phyloP scores from a whole-genome alignment of 164 flowering plant species.

The Echeveria elegans region DNA sequence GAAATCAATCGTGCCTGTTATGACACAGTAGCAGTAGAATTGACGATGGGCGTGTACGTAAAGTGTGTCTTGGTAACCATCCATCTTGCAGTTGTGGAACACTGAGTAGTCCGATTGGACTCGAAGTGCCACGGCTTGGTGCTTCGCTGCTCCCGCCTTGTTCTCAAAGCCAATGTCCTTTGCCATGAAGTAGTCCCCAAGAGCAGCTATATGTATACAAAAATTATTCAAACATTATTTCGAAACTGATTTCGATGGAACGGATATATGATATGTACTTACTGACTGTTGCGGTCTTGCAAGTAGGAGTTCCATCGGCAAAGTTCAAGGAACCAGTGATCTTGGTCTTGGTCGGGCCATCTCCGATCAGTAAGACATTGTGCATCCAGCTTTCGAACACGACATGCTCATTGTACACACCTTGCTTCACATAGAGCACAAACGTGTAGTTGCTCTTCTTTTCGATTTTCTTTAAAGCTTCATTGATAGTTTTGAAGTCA shows the following conservation, averaged over 20 bases:
- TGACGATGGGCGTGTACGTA: conserved; percentile 5
- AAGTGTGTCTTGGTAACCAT: conserved; percentile 6
- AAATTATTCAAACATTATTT: neutral
- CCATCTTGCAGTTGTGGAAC: neutral
- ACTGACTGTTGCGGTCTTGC: conserved; percentile 38
- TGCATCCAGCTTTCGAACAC: conserved; percentile 16
- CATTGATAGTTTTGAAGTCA: neutral
- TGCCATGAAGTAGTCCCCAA: conserved; percentile 8
- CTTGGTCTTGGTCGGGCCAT: conserved; percentile 22
- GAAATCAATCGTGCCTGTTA: neutral
- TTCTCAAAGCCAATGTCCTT: conserved; percentile 4
- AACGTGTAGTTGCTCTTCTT: conserved; percentile 8
- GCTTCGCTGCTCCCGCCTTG: neutral
- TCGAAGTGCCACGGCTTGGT: neutral
- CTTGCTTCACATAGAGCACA: conserved; percentile 42
- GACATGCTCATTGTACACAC: conserved; percentile 36
- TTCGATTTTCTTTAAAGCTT: neutral
- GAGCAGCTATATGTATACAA: neutral
- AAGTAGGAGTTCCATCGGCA: conserved; percentile 30
- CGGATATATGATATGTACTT: conserved; percentile 10
- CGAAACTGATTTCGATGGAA: no score
- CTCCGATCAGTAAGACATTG: conserved; percentile 37
- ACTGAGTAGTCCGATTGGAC: neutral
- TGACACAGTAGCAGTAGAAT: neutral
- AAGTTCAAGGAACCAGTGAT: neutral